These are phyloP conservation scores for Fermentozyma sake DNA, from an alignment of 1,139 yeast species.

Conservation along the genomic window DNA sequence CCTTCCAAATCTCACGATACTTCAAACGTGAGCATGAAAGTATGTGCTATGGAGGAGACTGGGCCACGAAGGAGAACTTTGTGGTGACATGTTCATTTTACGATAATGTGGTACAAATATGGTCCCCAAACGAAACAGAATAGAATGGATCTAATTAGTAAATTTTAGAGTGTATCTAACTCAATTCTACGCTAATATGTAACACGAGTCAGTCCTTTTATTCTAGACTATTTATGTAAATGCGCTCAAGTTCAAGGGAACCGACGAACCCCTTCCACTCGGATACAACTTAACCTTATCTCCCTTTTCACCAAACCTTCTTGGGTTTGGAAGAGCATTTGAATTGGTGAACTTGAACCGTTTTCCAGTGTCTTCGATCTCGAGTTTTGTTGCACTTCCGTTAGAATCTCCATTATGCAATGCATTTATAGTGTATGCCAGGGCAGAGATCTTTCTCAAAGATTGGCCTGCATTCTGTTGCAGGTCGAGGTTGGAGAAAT, in stretches of 20 bases:
- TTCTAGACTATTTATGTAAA: slow-evolving; percentile 3
- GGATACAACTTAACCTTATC: slow-evolving; percentile 72
- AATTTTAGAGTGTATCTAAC: background rate
- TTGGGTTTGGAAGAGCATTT: slow-evolving; percentile 74
- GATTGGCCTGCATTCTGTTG: slow-evolving; percentile 48
- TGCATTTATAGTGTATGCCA: slow-evolving; percentile 50
- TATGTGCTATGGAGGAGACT: slow-evolving; percentile 95
- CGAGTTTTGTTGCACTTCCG: slow-evolving; percentile 22
- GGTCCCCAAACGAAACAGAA: slow-evolving; percentile 38
- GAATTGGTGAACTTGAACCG: slow-evolving; percentile 71
- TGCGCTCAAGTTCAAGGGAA: slow-evolving; percentile 66
- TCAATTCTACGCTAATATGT: background rate
- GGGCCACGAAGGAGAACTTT: slow-evolving; percentile 48
- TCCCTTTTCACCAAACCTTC: slow-evolving; percentile 56
- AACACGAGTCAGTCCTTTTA: no score
- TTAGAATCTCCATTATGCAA: slow-evolving; percentile 13
- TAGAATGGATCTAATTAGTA: background rate
- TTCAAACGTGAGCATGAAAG: slow-evolving; percentile 77
- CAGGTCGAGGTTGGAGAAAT: slow-evolving; percentile 26
- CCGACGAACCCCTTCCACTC: slow-evolving; percentile 93
- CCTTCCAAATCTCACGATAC: slow-evolving; percentile 42
- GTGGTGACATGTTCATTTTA: slow-evolving; percentile 87
- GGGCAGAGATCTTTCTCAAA: slow-evolving; percentile 52
- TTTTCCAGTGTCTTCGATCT: slow-evolving; percentile 57
- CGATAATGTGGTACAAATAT: slow-evolving; percentile 73